Base-by-base conservation (phyloP, 176 grass and related monocot genomes). In the Ensete ventricosum region DNA sequence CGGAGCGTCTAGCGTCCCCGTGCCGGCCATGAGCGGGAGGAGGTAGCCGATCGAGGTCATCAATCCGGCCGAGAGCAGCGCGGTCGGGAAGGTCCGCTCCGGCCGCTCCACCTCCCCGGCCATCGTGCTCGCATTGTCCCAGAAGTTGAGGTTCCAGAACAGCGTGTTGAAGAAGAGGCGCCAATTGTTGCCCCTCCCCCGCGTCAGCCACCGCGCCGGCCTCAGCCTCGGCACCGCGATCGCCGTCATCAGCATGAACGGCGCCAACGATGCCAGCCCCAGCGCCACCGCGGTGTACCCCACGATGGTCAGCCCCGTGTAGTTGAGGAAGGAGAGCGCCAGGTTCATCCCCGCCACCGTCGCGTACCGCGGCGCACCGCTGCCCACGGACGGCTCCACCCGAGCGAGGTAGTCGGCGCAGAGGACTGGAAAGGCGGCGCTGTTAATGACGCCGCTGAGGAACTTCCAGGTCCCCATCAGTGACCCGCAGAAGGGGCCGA, bases 141-240 rank as follows among this genome's bases (percentile, higher is more conserved):
- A 96, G 76, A 86, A 96, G 68, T 96, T 96, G 67, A 96, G 80
- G 54, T 96, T 96, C 92, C 92, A 96, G 64, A 96, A 96, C 6
- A 96, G 65, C 5, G 92, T 96, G 85, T 96, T 96, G 77, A 96
- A 88, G 79, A 91, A 96, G 24, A 88, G 66, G 58, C 86, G 90
- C 92, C 85, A 87, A 55, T 96, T 81, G 85, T 73, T 88, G 3
- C 57, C 14, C n/a, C 22, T 55, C 19, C 88, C 79, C 26, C 63
- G 29, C 11, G 13, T 59, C 73, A 79, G 57, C 92, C 92, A 96
- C 64, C 92, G 52, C 9, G 58, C 52, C 21, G 85, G 81, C 2
- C 68, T 34, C 64, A 96, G 21, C 81, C 81, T 88, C 13, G 92
- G 88, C 71, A 84, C 78, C 51, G 92, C 88, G 71, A 81, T 75